Evolutionary conservation across 805 yeast genomes (phyloP).

Genomic region (Peterozyma xylosa): DNA sequence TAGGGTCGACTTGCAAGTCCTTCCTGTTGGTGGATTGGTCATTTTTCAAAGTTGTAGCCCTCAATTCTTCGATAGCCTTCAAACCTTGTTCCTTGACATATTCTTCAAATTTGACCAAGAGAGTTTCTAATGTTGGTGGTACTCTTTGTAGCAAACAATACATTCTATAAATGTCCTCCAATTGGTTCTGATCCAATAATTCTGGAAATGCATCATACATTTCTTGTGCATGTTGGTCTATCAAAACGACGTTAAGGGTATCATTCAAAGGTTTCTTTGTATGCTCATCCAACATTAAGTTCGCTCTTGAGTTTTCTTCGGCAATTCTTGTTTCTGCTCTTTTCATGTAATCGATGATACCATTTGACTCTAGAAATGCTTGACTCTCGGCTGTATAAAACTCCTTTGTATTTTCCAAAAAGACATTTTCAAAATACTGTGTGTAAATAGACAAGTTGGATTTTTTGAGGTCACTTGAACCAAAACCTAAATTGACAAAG

Average conservation of each 20-base stretch:
- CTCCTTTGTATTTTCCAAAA: constrained; percentile 58
- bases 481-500: constrained; percentile 84
- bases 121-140: constrained; percentile 68
- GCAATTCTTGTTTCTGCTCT: constrained; percentile 77
- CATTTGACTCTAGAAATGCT: constrained; percentile 59
- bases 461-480: constrained; percentile 81
- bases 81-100: constrained; percentile 65
- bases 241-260: constrained; percentile 66
- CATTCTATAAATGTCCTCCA: constrained; percentile 71
- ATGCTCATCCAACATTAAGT: constrained; percentile 76
- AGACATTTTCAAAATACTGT: constrained; percentile 69
- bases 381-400: constrained; percentile 66
- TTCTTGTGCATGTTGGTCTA: constrained; percentile 67
- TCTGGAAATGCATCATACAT: constrained; percentile 71
- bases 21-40: constrained; percentile 24
- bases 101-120: constrained; percentile 64
- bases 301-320: constrained; percentile 77
- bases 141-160: constrained; percentile 71
- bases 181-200: constrained; percentile 67
- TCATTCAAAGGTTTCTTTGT: constrained; percentile 73
- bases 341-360: constrained; percentile 84
- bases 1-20: constrained; percentile 53
- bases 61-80: constrained; percentile 51
- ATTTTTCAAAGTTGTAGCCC: constrained; percentile 22
- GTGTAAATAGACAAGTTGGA: constrained; percentile 77